Percentiles rank a stretch among this genome's conserved stretches.
These are phyloP conservation scores for Populus pruinosa DNA, from an alignment of 345 rosid species.

Conservation along the genomic window DNA sequence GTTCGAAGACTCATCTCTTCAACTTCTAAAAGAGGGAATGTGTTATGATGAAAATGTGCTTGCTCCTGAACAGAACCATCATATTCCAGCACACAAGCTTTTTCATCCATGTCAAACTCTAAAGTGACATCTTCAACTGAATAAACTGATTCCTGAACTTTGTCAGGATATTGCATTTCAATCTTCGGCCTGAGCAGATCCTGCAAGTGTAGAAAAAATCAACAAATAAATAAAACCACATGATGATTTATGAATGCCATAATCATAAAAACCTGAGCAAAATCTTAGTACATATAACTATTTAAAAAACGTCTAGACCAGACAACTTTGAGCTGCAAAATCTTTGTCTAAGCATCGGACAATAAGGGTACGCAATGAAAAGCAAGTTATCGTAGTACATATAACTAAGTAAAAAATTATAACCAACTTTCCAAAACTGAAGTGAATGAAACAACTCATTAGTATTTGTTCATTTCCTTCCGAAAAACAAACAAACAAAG, in stretches of 20 bases:
- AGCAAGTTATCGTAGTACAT: neutral
- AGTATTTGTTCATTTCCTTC: neutral
- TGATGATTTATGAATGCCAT: slow-evolving; percentile 1
- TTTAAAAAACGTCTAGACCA: neutral
- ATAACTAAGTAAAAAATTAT: neutral
- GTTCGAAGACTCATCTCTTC: slow-evolving; percentile 50
- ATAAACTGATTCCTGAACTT: slow-evolving; percentile 49
- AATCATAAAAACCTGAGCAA: neutral
- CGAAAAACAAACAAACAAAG: neutral
- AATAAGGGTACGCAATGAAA: neutral
- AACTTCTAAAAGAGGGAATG: slow-evolving; percentile 68
- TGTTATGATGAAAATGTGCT: slow-evolving; percentile 25
- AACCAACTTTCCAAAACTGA: neutral
- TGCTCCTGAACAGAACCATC: slow-evolving; percentile 38
- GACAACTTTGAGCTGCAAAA: neutral
- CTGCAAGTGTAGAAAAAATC: slow-evolving; percentile 36
- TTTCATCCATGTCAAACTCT: slow-evolving; percentile 39
- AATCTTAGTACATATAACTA: neutral
- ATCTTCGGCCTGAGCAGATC: slow-evolving; percentile 29
- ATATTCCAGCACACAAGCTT: slow-evolving; percentile 33
- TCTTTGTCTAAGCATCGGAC: neutral
- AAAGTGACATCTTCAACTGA: slow-evolving; percentile 46
- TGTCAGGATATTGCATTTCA: slow-evolving; percentile 23
- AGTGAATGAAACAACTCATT: neutral
- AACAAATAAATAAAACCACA: neutral